Conservation (phyloP, 2,329 filamentous ascomycete genomes). For the Colletotrichum agaves region DNA sequence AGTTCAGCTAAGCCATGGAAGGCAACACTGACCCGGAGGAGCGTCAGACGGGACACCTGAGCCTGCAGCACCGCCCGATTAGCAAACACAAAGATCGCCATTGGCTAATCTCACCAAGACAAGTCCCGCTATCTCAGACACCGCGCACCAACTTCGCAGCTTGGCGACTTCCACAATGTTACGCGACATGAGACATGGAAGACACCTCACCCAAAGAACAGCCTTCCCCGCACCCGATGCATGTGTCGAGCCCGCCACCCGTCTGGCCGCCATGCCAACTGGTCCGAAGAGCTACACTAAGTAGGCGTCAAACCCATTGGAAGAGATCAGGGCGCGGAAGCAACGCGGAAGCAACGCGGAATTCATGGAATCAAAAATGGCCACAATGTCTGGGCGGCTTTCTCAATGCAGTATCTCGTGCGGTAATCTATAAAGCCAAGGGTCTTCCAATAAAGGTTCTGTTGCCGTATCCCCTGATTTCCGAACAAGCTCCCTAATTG, state of each 20-base stretch:
- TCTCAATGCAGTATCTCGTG: background rate
- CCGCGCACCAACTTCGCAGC: background rate
- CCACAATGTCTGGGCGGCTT: background rate
- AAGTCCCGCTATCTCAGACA: slow-evolving; percentile 1
- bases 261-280: background rate
- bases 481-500: no score
- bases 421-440: slow-evolving; percentile 9
- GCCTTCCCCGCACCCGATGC: slow-evolving; percentile 22
- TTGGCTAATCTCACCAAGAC: background rate
- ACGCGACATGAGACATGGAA: slow-evolving; percentile 2
- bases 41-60: background rate
- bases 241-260: background rate
- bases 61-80: background rate
- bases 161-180: background rate
- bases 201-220: background rate
- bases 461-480: no score
- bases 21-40: background rate
- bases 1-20: background rate
- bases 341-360: background rate
- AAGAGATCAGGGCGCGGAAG: slow-evolving; percentile 3
- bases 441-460: background rate
- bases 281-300: background rate
- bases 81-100: background rate
- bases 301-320: background rate
- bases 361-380: background rate